Percentiles rank a stretch among this genome's conserved stretches.
These are phyloP conservation scores for Bifiguratus adelaidae DNA, from an alignment of 192 early-diverging fungal genomes.

Conservation along the genomic window DNA sequence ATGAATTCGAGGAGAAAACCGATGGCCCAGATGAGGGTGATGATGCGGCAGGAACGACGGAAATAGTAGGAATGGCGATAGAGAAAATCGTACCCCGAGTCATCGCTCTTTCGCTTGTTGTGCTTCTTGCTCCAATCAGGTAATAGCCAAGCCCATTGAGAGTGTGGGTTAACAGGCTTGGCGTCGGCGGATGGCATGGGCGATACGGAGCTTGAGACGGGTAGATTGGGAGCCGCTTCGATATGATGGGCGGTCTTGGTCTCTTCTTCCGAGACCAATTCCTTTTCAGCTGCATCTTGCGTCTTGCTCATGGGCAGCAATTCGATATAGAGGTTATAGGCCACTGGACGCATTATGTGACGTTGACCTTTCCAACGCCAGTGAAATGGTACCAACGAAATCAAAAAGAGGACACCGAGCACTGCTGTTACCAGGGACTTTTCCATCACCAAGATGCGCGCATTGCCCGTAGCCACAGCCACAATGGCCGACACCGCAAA, in stretches of 20 bases:
- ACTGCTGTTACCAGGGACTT: conserved; percentile 16
- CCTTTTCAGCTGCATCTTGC: conserved; percentile 5
- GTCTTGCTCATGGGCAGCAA: conserved; percentile 9
- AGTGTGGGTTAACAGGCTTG: too few species aligned
- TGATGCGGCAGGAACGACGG: conserved; percentile 17
- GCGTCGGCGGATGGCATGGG: too few species aligned
- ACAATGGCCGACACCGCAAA: conserved; percentile 16
- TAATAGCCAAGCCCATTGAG: conserved; percentile 11
- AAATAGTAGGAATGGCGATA: too few species aligned
- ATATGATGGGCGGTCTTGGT: too few species aligned
- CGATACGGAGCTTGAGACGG: too few species aligned
- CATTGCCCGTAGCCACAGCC: conserved; percentile 11
- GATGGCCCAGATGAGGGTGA: conserved; percentile 16
- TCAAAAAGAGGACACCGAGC: conserved; percentile 12
- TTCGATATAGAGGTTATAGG: conserved; percentile 10
- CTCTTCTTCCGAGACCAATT: too few species aligned
- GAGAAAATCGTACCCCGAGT: conserved; percentile 6
- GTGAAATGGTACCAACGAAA: conserved; percentile 16
- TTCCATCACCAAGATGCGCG: conserved; percentile 17
- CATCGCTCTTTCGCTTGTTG: conserved; percentile 3
- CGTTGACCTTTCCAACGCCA: too few species aligned
- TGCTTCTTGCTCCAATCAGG: conserved; percentile 5
- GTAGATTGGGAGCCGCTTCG: too few species aligned
- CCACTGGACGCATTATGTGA: conserved; percentile 10
- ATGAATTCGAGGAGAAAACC: conserved; percentile 15